These are phyloP conservation scores for Colletotrichum sp. DNA, from an alignment of 2,329 filamentous ascomycete species.

Conservation along the genomic window DNA sequence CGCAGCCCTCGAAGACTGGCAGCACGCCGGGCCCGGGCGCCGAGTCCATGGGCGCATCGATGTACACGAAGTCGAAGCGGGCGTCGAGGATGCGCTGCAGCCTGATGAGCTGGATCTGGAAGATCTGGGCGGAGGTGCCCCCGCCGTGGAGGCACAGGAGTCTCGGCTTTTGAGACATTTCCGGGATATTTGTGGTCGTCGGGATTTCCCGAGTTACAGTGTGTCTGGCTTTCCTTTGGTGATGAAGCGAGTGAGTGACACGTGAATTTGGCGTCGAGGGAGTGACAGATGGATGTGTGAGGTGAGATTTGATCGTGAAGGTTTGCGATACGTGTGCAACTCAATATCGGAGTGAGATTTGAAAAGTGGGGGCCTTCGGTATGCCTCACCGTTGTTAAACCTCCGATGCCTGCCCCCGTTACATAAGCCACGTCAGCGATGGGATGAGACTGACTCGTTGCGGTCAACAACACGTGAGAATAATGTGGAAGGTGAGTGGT, in stretches of 20 bases:
- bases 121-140: constrained; percentile 5
- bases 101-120: constrained; percentile 12
- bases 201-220: not conserved
- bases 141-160: constrained; percentile 20
- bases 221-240: rapidly evolving
- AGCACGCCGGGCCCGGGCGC: constrained; percentile 9
- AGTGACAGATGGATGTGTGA: not conserved
- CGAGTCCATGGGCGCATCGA: constrained; percentile 12
- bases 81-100: not conserved
- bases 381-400: not conserved
- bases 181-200: rapidly evolving
- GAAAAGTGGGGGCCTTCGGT: not conserved
- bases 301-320: not conserved
- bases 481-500: not conserved
- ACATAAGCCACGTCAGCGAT: not conserved
- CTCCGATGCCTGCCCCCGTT: not conserved
- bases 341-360: not conserved
- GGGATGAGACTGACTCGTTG: not conserved
- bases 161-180: not conserved
- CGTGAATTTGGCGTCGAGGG: not conserved
- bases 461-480: not conserved
- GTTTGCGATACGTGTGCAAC: not conserved
- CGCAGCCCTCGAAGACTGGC: constrained; percentile 14
- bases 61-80: constrained; percentile 7
- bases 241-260: not conserved